phyloP scores from a whole-genome alignment of 2,329 filamentous ascomycete genomes.

The Biscogniauxia marginata region DNA sequence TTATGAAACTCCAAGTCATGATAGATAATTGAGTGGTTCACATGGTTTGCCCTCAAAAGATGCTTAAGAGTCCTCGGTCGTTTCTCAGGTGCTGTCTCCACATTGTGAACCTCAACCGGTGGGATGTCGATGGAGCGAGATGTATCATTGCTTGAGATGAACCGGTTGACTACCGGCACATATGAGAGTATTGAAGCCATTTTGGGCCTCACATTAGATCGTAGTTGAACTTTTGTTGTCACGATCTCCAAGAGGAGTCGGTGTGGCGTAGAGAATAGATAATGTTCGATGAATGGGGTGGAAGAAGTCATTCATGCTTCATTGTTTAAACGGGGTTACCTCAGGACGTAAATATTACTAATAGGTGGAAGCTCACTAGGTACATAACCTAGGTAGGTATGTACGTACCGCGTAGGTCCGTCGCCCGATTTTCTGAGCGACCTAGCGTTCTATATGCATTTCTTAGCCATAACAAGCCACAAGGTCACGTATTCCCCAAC shows the following conservation, averaged over 20 bases:
- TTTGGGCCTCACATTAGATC: slow-evolving; percentile 8
- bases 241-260: not conserved
- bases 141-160: slow-evolving; percentile 32
- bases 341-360: not conserved
- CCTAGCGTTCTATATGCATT: too few relatives aligned
- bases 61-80: slow-evolving; percentile 83
- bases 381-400: not conserved
- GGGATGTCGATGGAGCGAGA: slow-evolving; percentile 53
- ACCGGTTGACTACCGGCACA: slow-evolving; percentile 39
- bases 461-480: not conserved
- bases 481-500: not conserved
- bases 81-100: slow-evolving; percentile 79
- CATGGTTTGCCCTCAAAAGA: slow-evolving; percentile 86
- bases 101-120: slow-evolving; percentile 70
- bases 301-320: not conserved
- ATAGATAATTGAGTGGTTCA: slow-evolving; percentile 81
- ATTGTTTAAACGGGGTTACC: not conserved
- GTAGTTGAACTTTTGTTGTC: not conserved
- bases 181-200: slow-evolving; percentile 43
- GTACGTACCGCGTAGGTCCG: too few relatives aligned
- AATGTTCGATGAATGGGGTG: not conserved
- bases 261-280: not conserved
- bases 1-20: slow-evolving; percentile 76
- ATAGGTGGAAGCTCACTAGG: not conserved
- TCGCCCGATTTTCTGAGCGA: too few relatives aligned